Evolutionary conservation across 2,329 filamentous ascomycete species (phyloP), one percentile per base, ranked within the genome.

Genomic region (Huntiella bhutanensis): DNA sequence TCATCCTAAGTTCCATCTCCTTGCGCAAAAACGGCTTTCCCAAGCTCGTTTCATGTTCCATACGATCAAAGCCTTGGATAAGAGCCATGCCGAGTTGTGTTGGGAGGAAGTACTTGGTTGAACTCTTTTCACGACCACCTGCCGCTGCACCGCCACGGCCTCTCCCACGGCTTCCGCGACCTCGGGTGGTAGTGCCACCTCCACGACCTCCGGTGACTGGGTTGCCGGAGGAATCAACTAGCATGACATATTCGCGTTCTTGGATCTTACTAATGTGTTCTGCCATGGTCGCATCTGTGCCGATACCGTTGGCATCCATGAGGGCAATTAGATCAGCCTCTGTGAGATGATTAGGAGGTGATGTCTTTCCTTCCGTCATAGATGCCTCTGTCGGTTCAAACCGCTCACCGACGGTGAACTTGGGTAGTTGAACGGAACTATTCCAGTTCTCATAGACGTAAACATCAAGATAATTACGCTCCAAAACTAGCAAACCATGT

Each of bases 281-380:
- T 0, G 91, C 91, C 91, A 98, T 98, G 1, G 91, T 98, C 5
- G 91, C 91, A 64, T 98, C 91, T 7, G 91, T 98, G 10, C 91
- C 91, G 52, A 98, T 98, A 2, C 91, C 91, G 58, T 98, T 98
- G 39, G 85, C 87, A 63, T 98, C 91, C 91, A 98, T 98, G 8
- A 98, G 71, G 3, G 81, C 82, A 57, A 98, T 94, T 19, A 98
- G 69, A 58, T 98, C 91, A 0, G 91, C 87, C 59, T 98, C 91
- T 0, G 91, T 96, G 28, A 98, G 69, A 58, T 93, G 95, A 16
- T 71, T 75, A 0, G 91, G 91, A 10, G 87, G 69, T 1, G 71
- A 74, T 0, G 91, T 98, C 60, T 92, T 82, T n/a, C 91, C 88
- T 55, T 96, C 86, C 1, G 75, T 78, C 63, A 98, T 85, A 54